Evolutionary conservation across 768 basidiomycete species (phyloP), one percentile per base, ranked within the genome.

Genomic region (Russula abietina): DNA sequence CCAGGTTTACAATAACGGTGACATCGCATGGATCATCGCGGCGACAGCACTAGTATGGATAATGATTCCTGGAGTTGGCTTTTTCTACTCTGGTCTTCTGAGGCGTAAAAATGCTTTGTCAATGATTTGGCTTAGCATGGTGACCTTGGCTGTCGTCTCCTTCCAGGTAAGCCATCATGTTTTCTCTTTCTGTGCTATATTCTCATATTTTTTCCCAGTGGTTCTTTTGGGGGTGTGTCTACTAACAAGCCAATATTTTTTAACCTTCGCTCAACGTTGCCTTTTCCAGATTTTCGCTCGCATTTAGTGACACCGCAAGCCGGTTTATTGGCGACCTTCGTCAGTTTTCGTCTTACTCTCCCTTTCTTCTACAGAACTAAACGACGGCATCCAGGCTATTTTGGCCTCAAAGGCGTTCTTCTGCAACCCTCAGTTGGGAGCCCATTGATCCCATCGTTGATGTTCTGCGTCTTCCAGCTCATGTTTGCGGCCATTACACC

Each of bases 401-500:
- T 98, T 68, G 91, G 81, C 26, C 81, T 98, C 67, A 88, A 83
- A 68, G 80, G 81, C 59, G 94, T 97, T 45, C 81, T 91, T 33
- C 83, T 80, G 7, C 78, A 86, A 65, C 89, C 88, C 0, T 93
- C 89, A 7, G 81, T 83, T 62, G 93, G 90, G 17, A 85, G 83
- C 66, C 26, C 78, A 1, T 83, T 84, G 30, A 81, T 95, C 50
- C 92, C 93, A 0, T 75, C 85, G 5, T 76, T 94, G 55, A 80
- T 85, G 0, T 94, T 91, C 75, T 88, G 85, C 71, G 79, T 93
- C 65, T 95, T 91, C 77, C 93, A 95, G 73, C 80, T 85, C 64
- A 91, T 93, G 89, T 94, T 95, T 76, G 92, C 93, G 0, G 84
- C 85, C 46, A 91, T 92, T 71, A 93, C 91, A 83, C 89, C 92